Evolutionary conservation across 345 rosid species (phyloP), one percentile per base, ranked within the genome.

Genomic region (Hypericum androsaemum): DNA sequence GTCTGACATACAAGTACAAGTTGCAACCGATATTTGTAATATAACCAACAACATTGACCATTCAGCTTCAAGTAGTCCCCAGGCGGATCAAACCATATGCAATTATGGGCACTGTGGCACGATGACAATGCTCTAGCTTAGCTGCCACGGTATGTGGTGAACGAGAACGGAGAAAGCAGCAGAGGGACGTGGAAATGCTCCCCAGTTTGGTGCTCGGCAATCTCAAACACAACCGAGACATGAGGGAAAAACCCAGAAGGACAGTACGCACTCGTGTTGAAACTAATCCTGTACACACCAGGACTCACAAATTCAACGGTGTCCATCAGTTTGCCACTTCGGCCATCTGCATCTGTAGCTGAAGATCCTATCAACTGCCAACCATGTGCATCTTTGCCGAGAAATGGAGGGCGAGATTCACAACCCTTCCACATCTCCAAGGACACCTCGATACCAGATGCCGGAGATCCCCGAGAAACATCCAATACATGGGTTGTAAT

Each of bases 111-210:
- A 22, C 1, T 22, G 32, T 22, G 32, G 32, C 32, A 22, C 32
- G 32, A 22, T 22, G 32, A 22, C 1, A 22, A 22, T 22, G 13
- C 7, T 42, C 56, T 77, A 92, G 80, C 96, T 85, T 77, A 92
- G 80, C 96, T 85, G 47, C 98, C 98, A 7, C 95, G 83, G 66
- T 88, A 85, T 0, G 95, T 85, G 42, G 77, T 53, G 74, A 80
- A 92, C 11, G 97, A 92, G 77, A 81, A 88, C 3, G 97, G 97
- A 17, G 94, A 83, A 57, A 88, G 63, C 56, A 92, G 77, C 63
- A 92, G 72, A 35, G 98, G 95, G 41, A 88, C 94, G 54, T 88
- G 97, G 76, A 92, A 92, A 69, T 92, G 95, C 64, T 85, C 95
- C 57, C 7, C 60, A 50, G 59, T 77, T 72, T 85, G 97, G 16